Percentiles rank a stretch among this genome's conserved stretches.
phyloP scores from a whole-genome alignment of 306 rosid genomes.

The Purshia tridentata region DNA sequence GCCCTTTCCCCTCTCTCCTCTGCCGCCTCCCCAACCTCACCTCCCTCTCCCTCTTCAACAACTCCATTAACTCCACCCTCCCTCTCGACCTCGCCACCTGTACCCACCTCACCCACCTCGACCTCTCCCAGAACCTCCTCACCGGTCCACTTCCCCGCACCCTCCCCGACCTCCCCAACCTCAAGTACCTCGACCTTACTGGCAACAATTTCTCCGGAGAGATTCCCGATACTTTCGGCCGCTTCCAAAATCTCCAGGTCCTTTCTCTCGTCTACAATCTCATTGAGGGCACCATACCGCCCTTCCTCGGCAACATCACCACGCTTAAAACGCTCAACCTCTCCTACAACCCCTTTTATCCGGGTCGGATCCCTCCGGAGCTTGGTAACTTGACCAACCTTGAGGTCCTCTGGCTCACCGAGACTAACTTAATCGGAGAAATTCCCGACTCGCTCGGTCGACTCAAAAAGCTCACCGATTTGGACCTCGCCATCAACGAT shows the following conservation, averaged over 20 bases:
- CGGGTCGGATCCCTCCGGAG: constrained; percentile 63
- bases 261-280: constrained; percentile 66
- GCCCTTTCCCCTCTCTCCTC: constrained; percentile 57
- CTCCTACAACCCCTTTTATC: constrained; percentile 68
- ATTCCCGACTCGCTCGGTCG: constrained; percentile 67
- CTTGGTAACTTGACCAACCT: constrained; percentile 66
- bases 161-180: constrained; percentile 46
- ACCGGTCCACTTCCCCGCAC: constrained; percentile 63
- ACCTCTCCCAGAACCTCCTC: constrained; percentile 82
- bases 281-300: constrained; percentile 49
- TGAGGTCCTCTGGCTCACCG: constrained; percentile 63
- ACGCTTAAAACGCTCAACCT: constrained; percentile 69
- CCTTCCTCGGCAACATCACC: constrained; percentile 55
- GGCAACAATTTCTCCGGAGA: constrained; percentile 83
- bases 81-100: constrained; percentile 51
- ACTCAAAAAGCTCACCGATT: constrained; percentile 44
- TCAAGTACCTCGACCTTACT: constrained; percentile 60
- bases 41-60: constrained; percentile 53
- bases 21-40: constrained; percentile 59
- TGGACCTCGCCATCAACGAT: constrained; percentile 64
- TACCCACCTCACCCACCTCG: constrained; percentile 47
- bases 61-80: constrained; percentile 67
- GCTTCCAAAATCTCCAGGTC: constrained; percentile 60
- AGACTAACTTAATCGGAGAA: constrained; percentile 58
- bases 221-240: constrained; percentile 52